These are phyloP conservation scores for Botrytis pseudocinerea DNA, from an alignment of 2,329 filamentous ascomycete genomes.

Conservation along the genomic window DNA sequence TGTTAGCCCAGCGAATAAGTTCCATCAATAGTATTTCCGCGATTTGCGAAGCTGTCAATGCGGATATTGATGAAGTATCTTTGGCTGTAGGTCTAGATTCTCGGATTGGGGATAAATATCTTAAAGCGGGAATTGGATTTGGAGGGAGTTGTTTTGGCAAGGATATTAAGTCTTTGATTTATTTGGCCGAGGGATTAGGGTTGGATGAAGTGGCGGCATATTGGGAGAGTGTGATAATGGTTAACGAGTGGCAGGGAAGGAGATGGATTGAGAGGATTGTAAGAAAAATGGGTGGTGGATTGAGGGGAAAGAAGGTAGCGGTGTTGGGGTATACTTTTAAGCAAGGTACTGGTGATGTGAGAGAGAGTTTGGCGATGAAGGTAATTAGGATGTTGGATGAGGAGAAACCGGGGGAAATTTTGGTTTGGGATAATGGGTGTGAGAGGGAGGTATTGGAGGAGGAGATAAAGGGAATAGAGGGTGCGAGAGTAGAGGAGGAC, in stretches of 20 bases:
- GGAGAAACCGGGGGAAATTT: constrained; percentile 63
- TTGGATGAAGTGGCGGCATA: constrained; percentile 72
- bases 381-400: constrained; percentile 66
- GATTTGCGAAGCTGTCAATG: constrained; percentile 74
- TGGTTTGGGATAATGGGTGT: constrained; percentile 65
- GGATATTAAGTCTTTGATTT: constrained; percentile 72
- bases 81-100: constrained; percentile 67
- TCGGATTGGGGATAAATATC: constrained; percentile 70
- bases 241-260: constrained; percentile 74
- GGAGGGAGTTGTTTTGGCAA: constrained; percentile 83
- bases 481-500: constrained; percentile 43
- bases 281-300: constrained; percentile 65
- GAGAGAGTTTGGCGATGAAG: constrained; percentile 68
- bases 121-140: constrained; percentile 75
- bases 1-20: constrained; percentile 78
- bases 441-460: constrained; percentile 43
- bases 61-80: constrained; percentile 72
- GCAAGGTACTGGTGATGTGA: constrained; percentile 74
- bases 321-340: constrained; percentile 79
- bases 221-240: constrained; percentile 71
- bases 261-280: constrained; percentile 69
- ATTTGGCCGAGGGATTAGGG: constrained; percentile 69
- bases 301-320: constrained; percentile 69
- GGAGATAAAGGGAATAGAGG: constrained; percentile 42
- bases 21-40: constrained; percentile 82